Conservation (phyloP, 2,329 filamentous ascomycete genomes). For the Gyromitra esculenta region DNA sequence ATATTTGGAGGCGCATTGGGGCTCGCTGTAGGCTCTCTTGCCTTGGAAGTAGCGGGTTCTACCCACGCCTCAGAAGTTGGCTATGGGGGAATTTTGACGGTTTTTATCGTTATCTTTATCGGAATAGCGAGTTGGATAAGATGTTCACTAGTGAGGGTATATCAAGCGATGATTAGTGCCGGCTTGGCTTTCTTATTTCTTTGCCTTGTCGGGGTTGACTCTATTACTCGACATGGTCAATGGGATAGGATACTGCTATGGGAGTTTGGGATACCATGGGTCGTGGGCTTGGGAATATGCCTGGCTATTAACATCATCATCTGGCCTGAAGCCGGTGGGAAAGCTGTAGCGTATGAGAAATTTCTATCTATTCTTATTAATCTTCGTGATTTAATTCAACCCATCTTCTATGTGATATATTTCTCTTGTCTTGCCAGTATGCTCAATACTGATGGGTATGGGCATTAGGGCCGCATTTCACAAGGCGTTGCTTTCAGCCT, state of each 20-base stretch:
- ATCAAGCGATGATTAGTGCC: conserved; percentile 67
- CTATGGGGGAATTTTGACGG: conserved; percentile 67
- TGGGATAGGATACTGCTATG: conserved; percentile 65
- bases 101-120: conserved; percentile 68
- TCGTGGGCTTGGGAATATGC: conserved; percentile 67
- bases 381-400: conserved; percentile 20
- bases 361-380: conserved; percentile 34
- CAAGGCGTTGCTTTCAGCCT: conserved; percentile 55
- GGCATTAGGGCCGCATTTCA: conserved; percentile 55
- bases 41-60: conserved; percentile 67
- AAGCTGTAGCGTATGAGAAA: conserved; percentile 63
- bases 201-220: conserved; percentile 65
- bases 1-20: conserved; percentile 67
- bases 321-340: conserved; percentile 68
- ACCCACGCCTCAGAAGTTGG: conserved; percentile 63
- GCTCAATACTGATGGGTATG: conserved; percentile 44
- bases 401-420: neutral
- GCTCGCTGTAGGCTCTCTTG: conserved; percentile 68
- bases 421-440: conserved; percentile 11
- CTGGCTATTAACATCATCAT: conserved; percentile 65
- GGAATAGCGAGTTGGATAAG: conserved; percentile 66
- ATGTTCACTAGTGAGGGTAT: conserved; percentile 68
- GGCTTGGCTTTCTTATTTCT: conserved; percentile 68
- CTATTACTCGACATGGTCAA: conserved; percentile 59
- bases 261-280: conserved; percentile 68